These are phyloP conservation scores for Aureobasidium subglaciale DNA, from an alignment of 2,329 filamentous ascomycete genomes.

Conservation along the genomic window DNA sequence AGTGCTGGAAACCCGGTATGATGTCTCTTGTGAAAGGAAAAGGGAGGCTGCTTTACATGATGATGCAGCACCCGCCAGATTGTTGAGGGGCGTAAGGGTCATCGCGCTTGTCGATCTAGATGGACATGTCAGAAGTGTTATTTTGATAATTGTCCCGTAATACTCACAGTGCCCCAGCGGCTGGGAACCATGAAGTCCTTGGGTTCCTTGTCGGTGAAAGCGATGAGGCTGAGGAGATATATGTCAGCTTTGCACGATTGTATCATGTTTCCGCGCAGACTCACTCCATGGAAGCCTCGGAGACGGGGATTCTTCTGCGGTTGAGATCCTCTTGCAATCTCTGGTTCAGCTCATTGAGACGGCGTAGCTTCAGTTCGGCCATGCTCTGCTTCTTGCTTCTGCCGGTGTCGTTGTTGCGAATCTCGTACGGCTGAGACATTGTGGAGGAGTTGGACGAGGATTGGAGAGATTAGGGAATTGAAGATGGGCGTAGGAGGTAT, in stretches of 20 bases:
- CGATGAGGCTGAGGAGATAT: conserved; percentile 67
- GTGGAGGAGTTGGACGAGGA: conserved; percentile 20
- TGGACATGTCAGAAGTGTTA: conserved; percentile 11
- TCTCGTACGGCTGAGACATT: conserved; percentile 59
- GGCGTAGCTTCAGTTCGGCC: conserved; percentile 94
- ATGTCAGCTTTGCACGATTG: neutral
- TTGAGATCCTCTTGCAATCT: conserved; percentile 93
- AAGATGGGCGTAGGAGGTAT: neutral
- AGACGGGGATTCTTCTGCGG: conserved; percentile 89
- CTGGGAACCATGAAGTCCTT: conserved; percentile 99
- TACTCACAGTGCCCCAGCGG: conserved; percentile 73
- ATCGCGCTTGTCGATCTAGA: conserved; percentile 79
- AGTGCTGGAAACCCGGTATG: conserved; percentile 12
- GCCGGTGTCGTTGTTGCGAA: conserved; percentile 57
- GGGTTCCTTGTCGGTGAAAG: conserved; percentile 89
- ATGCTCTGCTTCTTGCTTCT: conserved; percentile 98
- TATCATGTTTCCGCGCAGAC: conserved; percentile 18
- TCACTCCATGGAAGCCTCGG: conserved; percentile 67
- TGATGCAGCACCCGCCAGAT: conserved; percentile 82
- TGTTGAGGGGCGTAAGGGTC: conserved; percentile 98
- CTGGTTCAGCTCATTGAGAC: conserved; percentile 94
- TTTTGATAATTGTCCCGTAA: neutral
- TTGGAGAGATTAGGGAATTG: conserved; percentile 6
- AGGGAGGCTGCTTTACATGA: conserved; percentile 60
- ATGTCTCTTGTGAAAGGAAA: conserved; percentile 13